Evolutionary conservation across 495 filamentous ascomycete genomes (phyloP).

Genomic region (Bacidia rubella): DNA sequence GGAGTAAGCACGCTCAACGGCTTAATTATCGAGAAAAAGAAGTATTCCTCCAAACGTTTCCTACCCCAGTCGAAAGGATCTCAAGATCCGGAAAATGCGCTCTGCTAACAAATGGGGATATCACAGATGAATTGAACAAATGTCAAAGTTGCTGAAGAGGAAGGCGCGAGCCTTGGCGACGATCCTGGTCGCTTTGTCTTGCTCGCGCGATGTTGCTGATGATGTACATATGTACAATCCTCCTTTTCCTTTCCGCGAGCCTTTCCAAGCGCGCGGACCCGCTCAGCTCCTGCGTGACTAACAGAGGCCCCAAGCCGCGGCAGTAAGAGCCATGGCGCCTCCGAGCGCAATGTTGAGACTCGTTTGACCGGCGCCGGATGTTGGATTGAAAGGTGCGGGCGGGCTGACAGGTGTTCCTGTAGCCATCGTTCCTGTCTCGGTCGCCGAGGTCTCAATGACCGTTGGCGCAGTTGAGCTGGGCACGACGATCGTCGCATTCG

Average conservation of each 20-base stretch:
- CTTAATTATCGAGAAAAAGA: background rate
- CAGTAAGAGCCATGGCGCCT: background rate
- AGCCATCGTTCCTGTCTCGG: background rate
- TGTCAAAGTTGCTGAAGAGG: background rate
- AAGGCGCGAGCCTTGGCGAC: background rate
- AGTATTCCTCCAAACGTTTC: background rate
- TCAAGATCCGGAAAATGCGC: no score
- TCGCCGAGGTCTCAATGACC: background rate
- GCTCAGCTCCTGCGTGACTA: background rate
- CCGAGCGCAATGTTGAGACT: background rate
- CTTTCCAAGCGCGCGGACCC: background rate
- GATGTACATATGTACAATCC: background rate
- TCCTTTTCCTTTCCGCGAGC: background rate
- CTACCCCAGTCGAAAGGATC: background rate
- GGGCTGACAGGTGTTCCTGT: slow-evolving; percentile 1
- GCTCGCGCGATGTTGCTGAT: background rate
- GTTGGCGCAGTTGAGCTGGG: background rate
- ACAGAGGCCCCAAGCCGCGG: background rate
- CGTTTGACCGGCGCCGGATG: background rate
- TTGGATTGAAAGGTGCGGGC: background rate
- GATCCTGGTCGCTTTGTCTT: background rate
- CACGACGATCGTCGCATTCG: background rate
- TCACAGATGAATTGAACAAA: background rate
- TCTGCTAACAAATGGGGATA: slow-evolving; percentile 1
- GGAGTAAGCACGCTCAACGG: background rate